Evolutionary conservation across 2,329 filamentous ascomycete genomes (phyloP), one percentile per base, ranked within the genome.

Genomic region (Albifimbria verrucaria): DNA sequence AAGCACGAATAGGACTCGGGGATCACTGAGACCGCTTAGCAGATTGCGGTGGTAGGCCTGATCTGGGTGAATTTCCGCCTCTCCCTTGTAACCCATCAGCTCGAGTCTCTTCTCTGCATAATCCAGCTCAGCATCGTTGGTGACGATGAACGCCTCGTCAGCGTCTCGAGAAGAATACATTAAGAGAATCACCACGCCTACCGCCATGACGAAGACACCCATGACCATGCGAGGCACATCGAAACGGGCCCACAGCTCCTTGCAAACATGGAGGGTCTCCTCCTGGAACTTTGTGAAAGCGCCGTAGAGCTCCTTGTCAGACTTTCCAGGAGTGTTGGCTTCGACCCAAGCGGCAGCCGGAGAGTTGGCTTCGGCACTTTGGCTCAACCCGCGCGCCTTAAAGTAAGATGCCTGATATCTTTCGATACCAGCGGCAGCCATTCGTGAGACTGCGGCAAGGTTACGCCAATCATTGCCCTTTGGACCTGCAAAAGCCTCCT

Each of bases 331-430:
- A 3, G 74, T 62, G 12, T 71, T 69, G 32, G 75, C 72, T 75
- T 79, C 83, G 2, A 73, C 70, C 59, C 78, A 75, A 47, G 85
- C 77, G 2, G 63, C 61, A 12, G 64, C 61, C 0, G 71, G 68
- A 2, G 71, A 72, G 4, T 59, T 65, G 1, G 65, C 59, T 10
- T 80, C 80, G 5, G 78, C 73, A 23, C 77, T 79, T 48, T 87
- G 81, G 43, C 87, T 81, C 2, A 90, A 78, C 2, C 88, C 87
- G 20, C 88, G 83, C 12, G 86, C 89, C 28, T 77, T 73, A 53
- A 89, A 87, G 68, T 99, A 99, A 46, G 91, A 87, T 51, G 82
- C 77, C 67, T 97, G 92, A 64, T 99, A 99, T 60, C 89, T 84
- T 70, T 92, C 86, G 54, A 97, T 94, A 57, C 94, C 93, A 7